Conservation (phyloP, 2,329 filamentous ascomycete species). For the Colletotrichum chlorophyti region DNA sequence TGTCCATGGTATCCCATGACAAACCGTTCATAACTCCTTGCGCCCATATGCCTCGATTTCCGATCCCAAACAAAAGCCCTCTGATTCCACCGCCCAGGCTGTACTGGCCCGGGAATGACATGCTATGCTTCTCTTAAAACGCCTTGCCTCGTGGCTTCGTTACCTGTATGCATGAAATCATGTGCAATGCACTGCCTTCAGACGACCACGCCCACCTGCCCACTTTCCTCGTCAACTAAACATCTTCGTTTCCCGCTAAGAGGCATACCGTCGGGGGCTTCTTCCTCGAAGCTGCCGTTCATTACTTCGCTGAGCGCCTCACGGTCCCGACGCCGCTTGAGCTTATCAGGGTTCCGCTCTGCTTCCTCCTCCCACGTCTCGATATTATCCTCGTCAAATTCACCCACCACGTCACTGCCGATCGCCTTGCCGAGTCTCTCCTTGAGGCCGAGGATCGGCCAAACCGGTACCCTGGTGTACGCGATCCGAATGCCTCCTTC, state of each 20-base stretch:
- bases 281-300: conserved; percentile 49
- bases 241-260: conserved; percentile 45
- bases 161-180: conserved; percentile 27
- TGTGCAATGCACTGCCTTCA: conserved; percentile 15
- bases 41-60: conserved; percentile 13
- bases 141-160: conserved; percentile 28
- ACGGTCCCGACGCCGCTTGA: conserved; percentile 45
- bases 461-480: conserved; percentile 56
- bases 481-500: conserved; percentile 51
- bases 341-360: conserved; percentile 32
- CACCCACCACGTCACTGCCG: conserved; percentile 57
- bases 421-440: conserved; percentile 62
- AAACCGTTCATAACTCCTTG: conserved; percentile 3
- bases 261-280: conserved; percentile 40
- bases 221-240: conserved; percentile 30
- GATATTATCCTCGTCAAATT: conserved; percentile 44
- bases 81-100: neutral
- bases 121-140: conserved; percentile 15
- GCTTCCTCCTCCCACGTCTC: conserved; percentile 52
- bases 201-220: conserved; percentile 28
- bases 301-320: conserved; percentile 45
- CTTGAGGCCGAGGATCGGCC: conserved; percentile 61
- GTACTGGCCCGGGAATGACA: neutral
- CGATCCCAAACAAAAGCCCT: neutral
- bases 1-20: conserved; percentile 9